Evolutionary conservation across 2,329 filamentous ascomycete species (phyloP).

Genomic region (Harringtonia aguacate): DNA sequence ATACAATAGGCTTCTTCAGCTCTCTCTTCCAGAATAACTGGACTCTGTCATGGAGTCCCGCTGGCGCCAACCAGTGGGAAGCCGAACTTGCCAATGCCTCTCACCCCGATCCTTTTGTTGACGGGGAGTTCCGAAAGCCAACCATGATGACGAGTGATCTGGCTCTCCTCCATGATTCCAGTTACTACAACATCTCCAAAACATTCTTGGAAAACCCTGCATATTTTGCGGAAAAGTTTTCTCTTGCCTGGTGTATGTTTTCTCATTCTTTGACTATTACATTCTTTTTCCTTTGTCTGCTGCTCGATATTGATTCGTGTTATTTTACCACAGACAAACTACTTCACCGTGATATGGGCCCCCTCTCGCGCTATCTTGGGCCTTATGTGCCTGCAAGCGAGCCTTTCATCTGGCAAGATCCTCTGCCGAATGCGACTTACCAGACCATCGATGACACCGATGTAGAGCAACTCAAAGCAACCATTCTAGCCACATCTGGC

Average conservation of each 20-base stretch:
- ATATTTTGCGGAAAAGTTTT: slow-evolving; percentile 58
- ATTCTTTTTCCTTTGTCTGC: neutral
- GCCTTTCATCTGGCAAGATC: slow-evolving; percentile 60
- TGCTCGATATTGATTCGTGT: neutral
- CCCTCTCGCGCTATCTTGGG: slow-evolving; percentile 58
- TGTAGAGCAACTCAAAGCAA: slow-evolving; percentile 53
- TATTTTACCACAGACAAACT: slow-evolving; percentile 48
- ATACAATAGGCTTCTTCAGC: slow-evolving; percentile 46
- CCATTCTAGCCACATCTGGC: slow-evolving; percentile 36
- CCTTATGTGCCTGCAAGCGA: slow-evolving; percentile 62
- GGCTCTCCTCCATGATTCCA: slow-evolving; percentile 58
- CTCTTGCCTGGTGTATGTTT: slow-evolving; percentile 52
- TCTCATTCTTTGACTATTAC: neutral
- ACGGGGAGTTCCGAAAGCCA: slow-evolving; percentile 60
- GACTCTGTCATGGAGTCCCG: slow-evolving; percentile 65
- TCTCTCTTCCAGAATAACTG: slow-evolving; percentile 72
- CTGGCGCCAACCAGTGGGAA: slow-evolving; percentile 66
- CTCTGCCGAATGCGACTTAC: slow-evolving; percentile 49
- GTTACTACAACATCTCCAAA: slow-evolving; percentile 65
- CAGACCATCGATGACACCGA: slow-evolving; percentile 51
- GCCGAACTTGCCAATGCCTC: slow-evolving; percentile 57
- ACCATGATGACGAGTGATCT: slow-evolving; percentile 70
- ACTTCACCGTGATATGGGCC: slow-evolving; percentile 69
- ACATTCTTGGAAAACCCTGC: slow-evolving; percentile 59
- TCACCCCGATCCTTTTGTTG: slow-evolving; percentile 55